A percentile compares a stretch with the other conserved stretches of the same genome.
Evolutionary conservation across 345 rosid species (phyloP).

Genomic region (Brassica carinata): DNA sequence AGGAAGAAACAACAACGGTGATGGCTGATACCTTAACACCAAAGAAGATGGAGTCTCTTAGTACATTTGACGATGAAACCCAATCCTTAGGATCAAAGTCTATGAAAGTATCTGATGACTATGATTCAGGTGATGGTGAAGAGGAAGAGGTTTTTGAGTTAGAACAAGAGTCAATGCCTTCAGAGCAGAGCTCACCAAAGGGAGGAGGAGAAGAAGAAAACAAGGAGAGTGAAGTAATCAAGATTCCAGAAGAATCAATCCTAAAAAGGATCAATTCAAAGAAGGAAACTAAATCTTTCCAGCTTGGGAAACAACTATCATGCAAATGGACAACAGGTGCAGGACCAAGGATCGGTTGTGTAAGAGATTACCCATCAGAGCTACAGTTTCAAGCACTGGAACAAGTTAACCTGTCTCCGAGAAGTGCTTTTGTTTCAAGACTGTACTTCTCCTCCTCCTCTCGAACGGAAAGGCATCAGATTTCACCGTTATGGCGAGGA

Average conservation of each 20-base stretch:
- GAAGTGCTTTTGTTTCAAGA: not conserved
- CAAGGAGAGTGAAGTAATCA: not conserved
- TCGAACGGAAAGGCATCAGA: not conserved
- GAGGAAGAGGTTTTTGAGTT: no score
- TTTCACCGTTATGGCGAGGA: not conserved
- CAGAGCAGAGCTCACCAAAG: not conserved
- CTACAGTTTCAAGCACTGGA: not conserved
- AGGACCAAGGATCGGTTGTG: not conserved
- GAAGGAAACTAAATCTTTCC: not conserved
- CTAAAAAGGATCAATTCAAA: not conserved
- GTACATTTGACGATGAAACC: not conserved
- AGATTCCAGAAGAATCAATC: not conserved
- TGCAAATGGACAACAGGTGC: not conserved
- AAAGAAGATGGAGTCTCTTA: not conserved
- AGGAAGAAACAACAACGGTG: not conserved
- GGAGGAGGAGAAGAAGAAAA: not conserved
- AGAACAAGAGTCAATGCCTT: not conserved
- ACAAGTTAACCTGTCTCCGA: not conserved
- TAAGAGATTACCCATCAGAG: not conserved
- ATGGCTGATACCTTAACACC: not conserved
- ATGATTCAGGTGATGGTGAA: no score
- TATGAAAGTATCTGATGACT: no score
- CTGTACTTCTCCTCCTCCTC: not conserved
- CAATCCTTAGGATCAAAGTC: no score
- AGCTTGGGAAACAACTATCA: constrained; percentile 1